phyloP scores from a whole-genome alignment of 768 basidiomycete species.

The Steccherinum ochraceum region DNA sequence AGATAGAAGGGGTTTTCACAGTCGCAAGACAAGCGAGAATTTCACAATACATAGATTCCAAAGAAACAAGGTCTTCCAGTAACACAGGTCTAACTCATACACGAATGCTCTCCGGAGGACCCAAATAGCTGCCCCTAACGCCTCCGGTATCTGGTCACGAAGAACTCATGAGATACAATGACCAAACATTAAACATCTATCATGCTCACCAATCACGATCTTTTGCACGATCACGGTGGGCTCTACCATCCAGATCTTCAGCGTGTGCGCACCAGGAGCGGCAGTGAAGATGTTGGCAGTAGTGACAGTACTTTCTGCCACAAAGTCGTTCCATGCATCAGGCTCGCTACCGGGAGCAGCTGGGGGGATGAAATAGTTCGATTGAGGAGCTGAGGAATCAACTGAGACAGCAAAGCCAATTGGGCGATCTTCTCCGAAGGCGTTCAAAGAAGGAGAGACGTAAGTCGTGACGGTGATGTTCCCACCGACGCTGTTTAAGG shows the following conservation, averaged over 20 bases:
- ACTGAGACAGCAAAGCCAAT: conserved; percentile 45
- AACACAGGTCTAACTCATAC: too few relatives aligned
- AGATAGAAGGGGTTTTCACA: too few relatives aligned
- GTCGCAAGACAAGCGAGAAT: too few relatives aligned
- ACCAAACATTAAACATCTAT: conserved; percentile 5
- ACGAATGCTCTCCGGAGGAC: conserved; percentile 51
- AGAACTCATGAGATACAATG: background rate
- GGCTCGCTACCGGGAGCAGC: conserved; percentile 41
- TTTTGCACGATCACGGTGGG: conserved; percentile 56
- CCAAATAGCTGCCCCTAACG: conserved; percentile 49
- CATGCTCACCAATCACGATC: conserved; percentile 45
- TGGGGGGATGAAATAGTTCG: conserved; percentile 39
- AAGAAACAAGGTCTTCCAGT: too few relatives aligned
- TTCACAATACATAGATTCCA: too few relatives aligned
- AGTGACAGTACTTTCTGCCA: conserved; percentile 43
- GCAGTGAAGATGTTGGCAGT: conserved; percentile 34
- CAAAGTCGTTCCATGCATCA: conserved; percentile 48
- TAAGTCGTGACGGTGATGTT: conserved; percentile 43
- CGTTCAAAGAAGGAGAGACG: conserved; percentile 50
- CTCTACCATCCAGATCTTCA: conserved; percentile 56
- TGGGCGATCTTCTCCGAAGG: conserved; percentile 41
- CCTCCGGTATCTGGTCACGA: conserved; percentile 45
- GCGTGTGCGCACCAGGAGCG: conserved; percentile 48
- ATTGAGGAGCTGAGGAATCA: conserved; percentile 36
- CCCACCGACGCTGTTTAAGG: conserved; percentile 45